Evolutionary conservation across 2,329 filamentous ascomycete species (phyloP), one percentile per base, ranked within the genome.

Genomic region (Penicillium oxalicum): DNA sequence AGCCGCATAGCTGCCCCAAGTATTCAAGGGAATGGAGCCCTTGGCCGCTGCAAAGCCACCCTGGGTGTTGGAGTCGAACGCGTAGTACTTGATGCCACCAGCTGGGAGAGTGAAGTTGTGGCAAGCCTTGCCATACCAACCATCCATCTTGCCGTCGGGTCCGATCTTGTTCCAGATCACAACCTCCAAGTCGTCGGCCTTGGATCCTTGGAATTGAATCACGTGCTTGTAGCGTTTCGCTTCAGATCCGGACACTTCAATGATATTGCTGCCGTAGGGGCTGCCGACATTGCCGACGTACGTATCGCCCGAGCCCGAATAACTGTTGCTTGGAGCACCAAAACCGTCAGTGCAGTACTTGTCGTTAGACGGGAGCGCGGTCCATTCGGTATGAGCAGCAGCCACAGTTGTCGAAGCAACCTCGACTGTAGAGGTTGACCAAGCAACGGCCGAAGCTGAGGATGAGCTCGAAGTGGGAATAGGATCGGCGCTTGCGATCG

Each of bases 111-210:
- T 63, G 49, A 70, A 59, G 6, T 39, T 58, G 37, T 68, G 47
- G 9, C 66, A 67, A 32, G 60, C 61, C 37, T 63, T 46, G 45
- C 65, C 66, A 55, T 58, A 70, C 63, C 65, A 69, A 45, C 68
- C 68, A 44, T 60, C 53, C 59, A 68, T 62, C 35, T 54, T 46
- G 43, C 66, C 66, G 38, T 62, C 53, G 2, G 62, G 58, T 27
- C 66, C 66, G 49, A 63, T 61, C 59, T 70, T 70, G 61, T 70
- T 70, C 62, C 66, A 70, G 63, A 71, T 65, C 39, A 66, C 61
- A 26, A 71, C 59, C n/a, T 52, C 57, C 66, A 64, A 70, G 47
- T 59, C 47, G 5, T 68, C 64, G 24, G 53, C 54, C 54, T 63
- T 61, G 38, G 61, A 53, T 36, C 69, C 68, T 4, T 49, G 51